Percentiles rank a stretch among this genome's conserved stretches.
These are phyloP conservation scores for Yamadazyma triangularis DNA, from an alignment of 1,139 yeast genomes.

Conservation along the genomic window DNA sequence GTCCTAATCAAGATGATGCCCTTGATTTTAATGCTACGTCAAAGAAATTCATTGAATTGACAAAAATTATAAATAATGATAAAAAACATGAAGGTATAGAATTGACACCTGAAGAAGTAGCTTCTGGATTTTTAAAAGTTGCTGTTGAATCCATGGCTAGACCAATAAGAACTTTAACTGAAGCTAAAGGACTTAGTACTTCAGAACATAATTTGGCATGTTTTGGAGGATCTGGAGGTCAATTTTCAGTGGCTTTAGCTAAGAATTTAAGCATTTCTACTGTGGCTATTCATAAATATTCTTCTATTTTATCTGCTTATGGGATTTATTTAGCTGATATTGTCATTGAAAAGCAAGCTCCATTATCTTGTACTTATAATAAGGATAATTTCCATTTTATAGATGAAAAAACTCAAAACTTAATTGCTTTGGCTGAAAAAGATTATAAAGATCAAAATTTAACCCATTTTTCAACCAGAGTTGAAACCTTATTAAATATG, in stretches of 20 bases:
- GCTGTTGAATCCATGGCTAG: conserved; percentile 46
- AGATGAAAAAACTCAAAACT: conserved; percentile 20
- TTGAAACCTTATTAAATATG: conserved; percentile 69
- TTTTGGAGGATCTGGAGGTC: conserved; percentile 49
- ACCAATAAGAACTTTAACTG: conserved; percentile 42
- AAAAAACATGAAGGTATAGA: conserved; percentile 15
- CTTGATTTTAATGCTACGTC: conserved; percentile 30
- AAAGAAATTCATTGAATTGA: conserved; percentile 26
- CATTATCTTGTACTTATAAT: conserved; percentile 33
- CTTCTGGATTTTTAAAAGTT: conserved; percentile 39
- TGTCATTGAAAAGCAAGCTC: conserved; percentile 63
- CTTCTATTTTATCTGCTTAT: conserved; percentile 41
- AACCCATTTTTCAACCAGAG: conserved; percentile 20
- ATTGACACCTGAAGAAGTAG: conserved; percentile 38
- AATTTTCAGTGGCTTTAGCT: conserved; percentile 37
- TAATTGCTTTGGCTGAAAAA: conserved; percentile 22
- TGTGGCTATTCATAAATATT: conserved; percentile 42
- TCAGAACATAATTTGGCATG: conserved; percentile 40
- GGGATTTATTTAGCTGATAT: conserved; percentile 44
- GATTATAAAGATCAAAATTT: conserved; percentile 32
- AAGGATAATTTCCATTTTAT: conserved; percentile 16
- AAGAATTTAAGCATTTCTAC: conserved; percentile 34
- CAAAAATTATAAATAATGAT: conserved; percentile 29
- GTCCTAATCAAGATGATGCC: conserved; percentile 38
- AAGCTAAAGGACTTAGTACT: conserved; percentile 39